phyloP scores from a whole-genome alignment of 1,284 basidiomycete genomes.

The Sanghuangporus weigelae region DNA sequence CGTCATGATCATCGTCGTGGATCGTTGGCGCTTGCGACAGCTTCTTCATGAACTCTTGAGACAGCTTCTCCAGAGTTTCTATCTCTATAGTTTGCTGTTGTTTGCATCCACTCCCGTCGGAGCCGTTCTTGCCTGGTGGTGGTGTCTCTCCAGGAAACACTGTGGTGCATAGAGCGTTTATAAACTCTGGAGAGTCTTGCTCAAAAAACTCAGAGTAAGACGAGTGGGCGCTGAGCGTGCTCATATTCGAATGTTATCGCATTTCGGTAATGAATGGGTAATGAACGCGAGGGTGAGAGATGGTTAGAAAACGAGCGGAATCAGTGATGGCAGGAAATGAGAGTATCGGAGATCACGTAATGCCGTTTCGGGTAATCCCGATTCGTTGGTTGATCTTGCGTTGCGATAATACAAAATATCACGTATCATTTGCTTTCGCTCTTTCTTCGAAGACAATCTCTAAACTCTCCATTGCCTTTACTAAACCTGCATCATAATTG shows the following conservation, averaged over 20 bases:
- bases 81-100: background rate
- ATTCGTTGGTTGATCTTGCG: no score
- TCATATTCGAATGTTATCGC: conserved; percentile 6
- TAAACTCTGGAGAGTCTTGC: conserved; percentile 49
- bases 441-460: no score
- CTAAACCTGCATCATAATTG: no score
- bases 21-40: conserved; percentile 19
- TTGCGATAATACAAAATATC: no score
- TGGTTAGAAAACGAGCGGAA: background rate
- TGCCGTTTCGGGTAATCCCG: no score
- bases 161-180: conserved; percentile 42
- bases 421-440: no score
- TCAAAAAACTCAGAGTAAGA: conserved; percentile 31
- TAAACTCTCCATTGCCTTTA: no score
- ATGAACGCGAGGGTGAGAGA: background rate
- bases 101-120: background rate
- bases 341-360: no score
- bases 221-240: conserved; percentile 5
- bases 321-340: background rate
- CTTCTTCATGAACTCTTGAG: conserved; percentile 11
- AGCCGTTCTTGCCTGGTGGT: conserved; percentile 2
- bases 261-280: background rate
- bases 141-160: conserved; percentile 43
- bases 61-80: conserved; percentile 15
- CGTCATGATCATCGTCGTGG: conserved; percentile 23